Evolutionary conservation across 129 eudicot genomes (phyloP).

Genomic region (Dittrichia graveolens): DNA sequence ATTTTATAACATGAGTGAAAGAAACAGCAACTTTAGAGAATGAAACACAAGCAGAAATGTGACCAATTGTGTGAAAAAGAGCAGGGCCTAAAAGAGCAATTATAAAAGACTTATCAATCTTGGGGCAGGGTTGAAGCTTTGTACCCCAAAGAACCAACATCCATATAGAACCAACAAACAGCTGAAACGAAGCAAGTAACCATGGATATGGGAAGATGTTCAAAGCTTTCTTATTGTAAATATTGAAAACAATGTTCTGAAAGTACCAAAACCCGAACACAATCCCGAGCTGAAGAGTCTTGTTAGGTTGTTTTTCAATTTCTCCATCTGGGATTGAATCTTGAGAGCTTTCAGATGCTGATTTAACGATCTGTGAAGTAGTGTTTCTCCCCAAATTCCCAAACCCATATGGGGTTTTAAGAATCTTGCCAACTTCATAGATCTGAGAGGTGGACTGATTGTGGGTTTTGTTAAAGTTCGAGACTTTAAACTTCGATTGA

Average conservation of each 20-base stretch:
- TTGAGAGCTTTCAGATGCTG: constrained; percentile 50
- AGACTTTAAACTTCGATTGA: constrained; percentile 26
- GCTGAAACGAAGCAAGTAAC: constrained; percentile 88
- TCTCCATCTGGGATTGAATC: constrained; percentile 67
- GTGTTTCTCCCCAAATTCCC: constrained; percentile 32
- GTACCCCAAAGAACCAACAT: constrained; percentile 79
- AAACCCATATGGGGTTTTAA: constrained; percentile 29
- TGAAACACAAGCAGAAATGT: constrained; percentile 97
- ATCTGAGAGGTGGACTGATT: constrained; percentile 47
- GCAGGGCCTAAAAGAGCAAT: constrained; percentile 93
- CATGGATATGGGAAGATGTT: constrained; percentile 92
- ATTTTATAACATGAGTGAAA: constrained; percentile 94
- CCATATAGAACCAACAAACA: constrained; percentile 78
- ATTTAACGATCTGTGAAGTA: constrained; percentile 39
- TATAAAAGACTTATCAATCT: constrained; percentile 65
- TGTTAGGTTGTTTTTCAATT: constrained; percentile 48
- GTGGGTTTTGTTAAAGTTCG: constrained; percentile 30
- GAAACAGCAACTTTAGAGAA: constrained; percentile 98
- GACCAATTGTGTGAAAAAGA: constrained; percentile 91
- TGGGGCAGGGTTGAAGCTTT: constrained; percentile 78
- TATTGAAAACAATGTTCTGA: constrained; percentile 89
- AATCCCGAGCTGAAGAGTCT: constrained; percentile 64
- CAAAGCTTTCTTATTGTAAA: constrained; percentile 74
- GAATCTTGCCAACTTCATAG: constrained; percentile 24
- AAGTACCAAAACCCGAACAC: constrained; percentile 94